phyloP scores from a whole-genome alignment of 352 stramenopile genomes.

The Globisporangium uncinulatum region DNA sequence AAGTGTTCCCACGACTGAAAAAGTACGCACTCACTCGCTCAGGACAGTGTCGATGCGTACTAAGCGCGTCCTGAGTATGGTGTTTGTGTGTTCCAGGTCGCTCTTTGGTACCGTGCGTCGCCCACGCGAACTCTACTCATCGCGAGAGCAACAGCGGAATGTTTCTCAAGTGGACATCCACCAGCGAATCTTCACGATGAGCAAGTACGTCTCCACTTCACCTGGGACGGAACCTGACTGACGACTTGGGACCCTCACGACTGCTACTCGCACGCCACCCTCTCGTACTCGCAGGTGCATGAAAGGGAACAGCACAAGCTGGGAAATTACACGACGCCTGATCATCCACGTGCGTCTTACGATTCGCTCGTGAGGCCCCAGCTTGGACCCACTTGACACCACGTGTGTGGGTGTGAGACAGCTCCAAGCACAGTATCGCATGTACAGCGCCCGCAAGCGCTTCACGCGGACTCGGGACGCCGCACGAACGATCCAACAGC shows the following conservation, averaged over 20 bases:
- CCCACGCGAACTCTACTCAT: conserved; percentile 64
- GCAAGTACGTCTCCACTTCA: conserved; percentile 27
- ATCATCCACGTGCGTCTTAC: conserved; percentile 50
- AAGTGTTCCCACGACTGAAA: conserved; percentile 75
- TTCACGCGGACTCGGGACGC: conserved; percentile 32
- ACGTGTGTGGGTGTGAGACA: conserved; percentile 8
- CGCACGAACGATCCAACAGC: conserved; percentile 47
- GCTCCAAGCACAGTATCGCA: conserved; percentile 70
- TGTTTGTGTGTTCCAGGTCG: conserved; percentile 19
- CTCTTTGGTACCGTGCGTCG: conserved; percentile 73
- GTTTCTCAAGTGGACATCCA: conserved; percentile 69
- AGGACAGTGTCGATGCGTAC: background rate
- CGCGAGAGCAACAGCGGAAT: conserved; percentile 68
- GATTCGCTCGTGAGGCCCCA: background rate
- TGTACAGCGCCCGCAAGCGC: conserved; percentile 53
- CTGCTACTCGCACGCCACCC: no score
- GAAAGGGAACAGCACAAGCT: conserved; percentile 46
- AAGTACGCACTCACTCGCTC: conserved; percentile 30
- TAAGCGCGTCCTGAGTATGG: background rate
- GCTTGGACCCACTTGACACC: background rate
- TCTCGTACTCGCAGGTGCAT: conserved; percentile 27
- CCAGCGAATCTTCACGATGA: conserved; percentile 59
- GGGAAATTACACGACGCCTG: conserved; percentile 57
- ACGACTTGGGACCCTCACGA: no score
- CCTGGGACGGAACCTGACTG: no score